Evolutionary conservation across 23 red algal genomes (phyloP).

Genomic region (Agarophyton chilense): DNA sequence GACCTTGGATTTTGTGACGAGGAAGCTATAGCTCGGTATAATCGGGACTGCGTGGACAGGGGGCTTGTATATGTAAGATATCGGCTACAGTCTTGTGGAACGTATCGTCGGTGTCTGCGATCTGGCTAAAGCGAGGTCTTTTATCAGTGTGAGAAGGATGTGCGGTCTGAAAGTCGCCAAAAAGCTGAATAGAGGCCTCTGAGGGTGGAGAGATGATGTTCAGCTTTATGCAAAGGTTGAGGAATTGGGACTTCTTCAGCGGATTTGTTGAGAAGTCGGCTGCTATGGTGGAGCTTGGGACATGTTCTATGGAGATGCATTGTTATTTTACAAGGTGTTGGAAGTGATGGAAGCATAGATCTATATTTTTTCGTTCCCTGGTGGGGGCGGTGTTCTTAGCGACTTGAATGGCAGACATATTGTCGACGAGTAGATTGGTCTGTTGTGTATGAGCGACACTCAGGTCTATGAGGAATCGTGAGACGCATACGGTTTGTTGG

Average conservation of each 20-base stretch:
- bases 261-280: neutral
- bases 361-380: conserved; percentile 12
- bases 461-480: neutral
- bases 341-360: neutral
- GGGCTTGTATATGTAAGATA: too few species aligned
- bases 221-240: too few species aligned
- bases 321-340: neutral
- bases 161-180: too few species aligned
- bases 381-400: neutral
- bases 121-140: too few species aligned
- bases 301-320: neutral
- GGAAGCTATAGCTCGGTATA: too few species aligned
- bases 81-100: too few species aligned
- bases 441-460: neutral
- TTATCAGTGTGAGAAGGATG: too few species aligned
- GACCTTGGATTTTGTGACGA: too few species aligned
- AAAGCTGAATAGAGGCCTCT: too few species aligned
- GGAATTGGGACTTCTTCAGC: neutral
- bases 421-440: neutral
- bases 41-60: too few species aligned
- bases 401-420: conserved; percentile 1
- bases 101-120: too few species aligned
- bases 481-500: neutral
- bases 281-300: neutral
- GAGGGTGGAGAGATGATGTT: too few species aligned